Conservation (phyloP, 2,329 filamentous ascomycete genomes). For the Fusarium setosum region DNA sequence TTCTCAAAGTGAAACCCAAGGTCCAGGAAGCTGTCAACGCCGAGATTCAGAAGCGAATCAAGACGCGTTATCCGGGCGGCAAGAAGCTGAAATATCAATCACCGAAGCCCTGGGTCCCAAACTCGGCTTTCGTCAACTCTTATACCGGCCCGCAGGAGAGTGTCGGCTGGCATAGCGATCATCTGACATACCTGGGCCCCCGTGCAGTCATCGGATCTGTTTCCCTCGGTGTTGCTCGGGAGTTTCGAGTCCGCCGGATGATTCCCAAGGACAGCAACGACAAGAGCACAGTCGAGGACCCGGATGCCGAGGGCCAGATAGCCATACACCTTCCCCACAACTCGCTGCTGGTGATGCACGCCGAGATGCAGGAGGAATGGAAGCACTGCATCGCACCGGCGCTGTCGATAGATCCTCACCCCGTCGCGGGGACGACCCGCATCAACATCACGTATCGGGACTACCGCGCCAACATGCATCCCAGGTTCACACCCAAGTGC, state of each 20-base stretch:
- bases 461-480: slow-evolving; percentile 83
- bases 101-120: slow-evolving; percentile 79
- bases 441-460: slow-evolving; percentile 96
- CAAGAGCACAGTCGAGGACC: slow-evolving; percentile 53
- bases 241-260: slow-evolving; percentile 88
- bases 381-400: slow-evolving; percentile 88
- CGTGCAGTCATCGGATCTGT: slow-evolving; percentile 89
- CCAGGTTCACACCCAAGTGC: slow-evolving; percentile 81
- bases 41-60: slow-evolving; percentile 79
- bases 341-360: slow-evolving; percentile 93
- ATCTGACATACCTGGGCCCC: slow-evolving; percentile 92
- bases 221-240: slow-evolving; percentile 89
- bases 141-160: slow-evolving; percentile 85
- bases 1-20: slow-evolving; percentile 74
- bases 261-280: slow-evolving; percentile 67
- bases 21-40: slow-evolving; percentile 82
- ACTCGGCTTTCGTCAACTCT: slow-evolving; percentile 94
- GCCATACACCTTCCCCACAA: slow-evolving; percentile 95
- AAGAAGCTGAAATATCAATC: slow-evolving; percentile 84
- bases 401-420: slow-evolving; percentile 83
- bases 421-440: slow-evolving; percentile 79
- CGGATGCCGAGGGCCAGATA: slow-evolving; percentile 84
- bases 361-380: slow-evolving; percentile 98
- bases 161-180: slow-evolving; percentile 93
- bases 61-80: slow-evolving; percentile 72